Conservation (phyloP, 2,329 filamentous ascomycete genomes). For the Verticillium zaregamsianum region DNA sequence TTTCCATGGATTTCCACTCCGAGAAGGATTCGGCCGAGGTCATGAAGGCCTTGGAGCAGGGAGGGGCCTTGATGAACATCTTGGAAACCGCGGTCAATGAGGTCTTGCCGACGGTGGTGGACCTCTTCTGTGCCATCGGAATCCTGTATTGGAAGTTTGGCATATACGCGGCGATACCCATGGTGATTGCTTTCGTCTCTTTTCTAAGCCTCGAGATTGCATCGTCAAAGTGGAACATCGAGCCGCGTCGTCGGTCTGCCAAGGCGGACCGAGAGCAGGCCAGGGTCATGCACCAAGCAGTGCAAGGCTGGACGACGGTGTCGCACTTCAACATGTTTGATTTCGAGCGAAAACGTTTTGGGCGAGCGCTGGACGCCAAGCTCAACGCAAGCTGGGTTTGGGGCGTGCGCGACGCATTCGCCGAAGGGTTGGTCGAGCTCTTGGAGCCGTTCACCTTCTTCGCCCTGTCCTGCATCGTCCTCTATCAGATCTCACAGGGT, state of each 20-base stretch:
- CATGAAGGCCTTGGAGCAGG: slow-evolving; percentile 60
- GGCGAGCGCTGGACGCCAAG: slow-evolving; percentile 18
- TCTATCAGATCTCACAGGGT: slow-evolving; percentile 46
- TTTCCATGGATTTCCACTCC: slow-evolving; percentile 68
- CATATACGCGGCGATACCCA: slow-evolving; percentile 44
- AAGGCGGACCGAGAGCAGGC: slow-evolving; percentile 43
- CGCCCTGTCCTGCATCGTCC: slow-evolving; percentile 32
- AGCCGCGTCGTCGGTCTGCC: slow-evolving; percentile 29
- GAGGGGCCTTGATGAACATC: slow-evolving; percentile 53
- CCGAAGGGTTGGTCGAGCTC: slow-evolving; percentile 26
- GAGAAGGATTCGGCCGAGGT: slow-evolving; percentile 61
- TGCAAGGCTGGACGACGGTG: slow-evolving; percentile 58
- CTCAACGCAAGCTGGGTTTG: slow-evolving; percentile 17
- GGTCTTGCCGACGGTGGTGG: slow-evolving; percentile 57
- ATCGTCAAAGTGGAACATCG: slow-evolving; percentile 31
- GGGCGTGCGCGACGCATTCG: slow-evolving; percentile 15
- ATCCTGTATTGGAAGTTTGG: slow-evolving; percentile 62
- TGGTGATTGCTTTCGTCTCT: slow-evolving; percentile 19
- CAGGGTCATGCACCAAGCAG: slow-evolving; percentile 52
- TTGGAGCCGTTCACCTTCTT: slow-evolving; percentile 39
- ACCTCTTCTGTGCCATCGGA: slow-evolving; percentile 56
- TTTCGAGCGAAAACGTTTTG: slow-evolving; percentile 23
- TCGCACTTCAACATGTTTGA: slow-evolving; percentile 33
- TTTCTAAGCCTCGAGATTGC: slow-evolving; percentile 21
- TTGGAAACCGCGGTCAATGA: slow-evolving; percentile 57